Evolutionary conservation across 2,329 filamentous ascomycete genomes (phyloP), one percentile per base, ranked within the genome.

Genomic region (Aspergillus pseudonomiae): DNA sequence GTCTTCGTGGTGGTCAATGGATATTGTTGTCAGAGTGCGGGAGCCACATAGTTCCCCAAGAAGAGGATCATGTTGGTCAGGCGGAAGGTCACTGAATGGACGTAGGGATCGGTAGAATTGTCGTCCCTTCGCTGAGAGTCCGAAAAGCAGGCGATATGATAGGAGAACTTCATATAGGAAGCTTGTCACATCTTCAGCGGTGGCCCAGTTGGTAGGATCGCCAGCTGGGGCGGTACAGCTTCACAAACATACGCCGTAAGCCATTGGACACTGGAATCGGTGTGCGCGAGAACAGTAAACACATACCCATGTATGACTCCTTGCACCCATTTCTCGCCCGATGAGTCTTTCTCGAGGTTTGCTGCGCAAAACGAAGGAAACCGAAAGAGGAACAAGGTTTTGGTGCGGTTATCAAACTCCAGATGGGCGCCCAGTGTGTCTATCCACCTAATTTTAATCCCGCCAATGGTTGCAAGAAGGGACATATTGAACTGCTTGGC

Each of bases 111-210:
- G 55, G 54, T 61, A 62, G 21, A 59, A 14, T 10, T 19, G n/a
- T 11, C 62, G 39, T 1, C 59, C 59, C 26, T 50, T 64, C 19
- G 36, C 58, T 3, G 62, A 39, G 26, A 61, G 62, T 10, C 62
- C 59, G 30, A 64, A 64, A 9, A 64, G 32, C n/a, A 65, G 46
- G 9, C 63, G 52, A 21, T 65, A 65, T 6, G 60, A 65, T 14
- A 65, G 43, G 1, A 65, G 6, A 9, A 62, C 36, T 34, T 65
- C 60, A 1, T 32, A 11, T 10, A 65, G 57, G 16, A 65, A 48
- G 12, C 53, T 46, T 41, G 48, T 46, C n/a, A 65, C 39, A 19
- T 65, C 63, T 14, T 57, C 46, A 28, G 59, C 45, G 11, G 60
- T 65, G 6, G 63, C 63, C 63, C 63, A 65, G n/a, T 24, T 46